Evolutionary conservation across 2,329 filamentous ascomycete genomes (phyloP), one percentile per base, ranked within the genome.

Genomic region (Aureobasidium pullulans): DNA sequence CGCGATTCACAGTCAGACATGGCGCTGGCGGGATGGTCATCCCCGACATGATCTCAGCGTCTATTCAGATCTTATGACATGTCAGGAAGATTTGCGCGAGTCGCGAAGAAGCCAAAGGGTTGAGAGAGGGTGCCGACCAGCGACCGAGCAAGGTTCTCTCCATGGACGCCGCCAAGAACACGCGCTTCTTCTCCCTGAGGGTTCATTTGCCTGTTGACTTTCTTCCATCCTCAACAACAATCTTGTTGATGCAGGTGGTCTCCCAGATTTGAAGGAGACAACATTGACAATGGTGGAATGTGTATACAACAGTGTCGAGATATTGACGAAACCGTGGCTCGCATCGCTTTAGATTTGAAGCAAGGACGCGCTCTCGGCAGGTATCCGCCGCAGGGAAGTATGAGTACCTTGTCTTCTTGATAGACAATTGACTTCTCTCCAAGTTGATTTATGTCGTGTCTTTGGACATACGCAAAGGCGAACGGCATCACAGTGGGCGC

Each of bases 1-100:
- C 10, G 32, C 8, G 31, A 56, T 46, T 56, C 52, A 29, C 16
- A 56, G 39, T 56, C 52, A 56, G 52, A 56, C 52, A 56, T 37
- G 40, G 40, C 39, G 52, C n/a, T 11, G 31, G 4, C 31, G 10
- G 39, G 13, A 56, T 56, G 52, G 37, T 34, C 39, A 23, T 46
- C 31, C 49, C 52, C 52, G 52, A 13, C 31, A 56, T 15, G 16
- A 28, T 6, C 16, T 23, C 9, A n/a, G n/a, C 23, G 16, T 29
- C 23, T 7, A 15, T 6, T 16, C n/a, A 15, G n/a, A 54, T 40
- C 36, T 34, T 9, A 37, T 44, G 37, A 54, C 29, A 43, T 43
- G 50, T 54, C 50, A 54, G 29, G 28, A 54, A 43, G 6, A 16
- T 2, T 31, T 29, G 13, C 40, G 23, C 36, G 36, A 40, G 36